phyloP scores from a whole-genome alignment of 2,329 filamentous ascomycete species.

The Epichloe bromicola region DNA sequence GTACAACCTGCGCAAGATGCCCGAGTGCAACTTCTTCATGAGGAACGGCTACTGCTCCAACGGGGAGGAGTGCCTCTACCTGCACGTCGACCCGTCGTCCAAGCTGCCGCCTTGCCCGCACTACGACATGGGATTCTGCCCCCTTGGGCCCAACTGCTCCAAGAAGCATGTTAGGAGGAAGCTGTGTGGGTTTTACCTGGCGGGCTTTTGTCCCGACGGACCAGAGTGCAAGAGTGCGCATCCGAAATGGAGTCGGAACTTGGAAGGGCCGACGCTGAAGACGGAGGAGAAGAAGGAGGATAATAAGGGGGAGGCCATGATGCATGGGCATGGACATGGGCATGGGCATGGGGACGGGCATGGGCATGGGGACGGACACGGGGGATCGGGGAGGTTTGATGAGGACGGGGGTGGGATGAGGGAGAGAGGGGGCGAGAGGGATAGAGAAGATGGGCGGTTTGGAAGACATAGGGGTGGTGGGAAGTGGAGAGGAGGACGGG shows the following conservation, averaged over 20 bases:
- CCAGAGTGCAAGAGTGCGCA: slow-evolving; percentile 69
- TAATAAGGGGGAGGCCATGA: slow-evolving; percentile 18
- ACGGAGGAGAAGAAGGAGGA: slow-evolving; percentile 46
- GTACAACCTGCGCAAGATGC: slow-evolving; percentile 96
- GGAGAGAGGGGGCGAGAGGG: slow-evolving; percentile 24
- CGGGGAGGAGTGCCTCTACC: slow-evolving; percentile 89
- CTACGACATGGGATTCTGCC: slow-evolving; percentile 92
- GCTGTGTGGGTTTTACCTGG: slow-evolving; percentile 75
- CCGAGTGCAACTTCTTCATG: slow-evolving; percentile 94
- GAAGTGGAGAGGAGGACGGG: slow-evolving; percentile 24
- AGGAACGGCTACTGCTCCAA: slow-evolving; percentile 91
- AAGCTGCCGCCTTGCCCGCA: slow-evolving; percentile 73
- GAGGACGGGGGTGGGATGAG: slow-evolving; percentile 10
- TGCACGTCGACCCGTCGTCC: slow-evolving; percentile 75
- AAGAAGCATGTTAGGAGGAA: slow-evolving; percentile 79
- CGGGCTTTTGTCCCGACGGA: slow-evolving; percentile 85
- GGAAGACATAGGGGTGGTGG: slow-evolving; percentile 21
- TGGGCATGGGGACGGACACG: slow-evolving; percentile 17
- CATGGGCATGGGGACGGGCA: background rate
- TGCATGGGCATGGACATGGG: slow-evolving; percentile 18
- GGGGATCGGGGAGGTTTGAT: slow-evolving; percentile 17
- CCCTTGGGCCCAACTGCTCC: slow-evolving; percentile 76
- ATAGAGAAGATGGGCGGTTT: slow-evolving; percentile 21
- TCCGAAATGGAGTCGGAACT: slow-evolving; percentile 63
- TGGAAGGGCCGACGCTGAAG: slow-evolving; percentile 64